phyloP scores from a whole-genome alignment of 257 asterid genomes.

The Jacaranda mimosifolia region DNA sequence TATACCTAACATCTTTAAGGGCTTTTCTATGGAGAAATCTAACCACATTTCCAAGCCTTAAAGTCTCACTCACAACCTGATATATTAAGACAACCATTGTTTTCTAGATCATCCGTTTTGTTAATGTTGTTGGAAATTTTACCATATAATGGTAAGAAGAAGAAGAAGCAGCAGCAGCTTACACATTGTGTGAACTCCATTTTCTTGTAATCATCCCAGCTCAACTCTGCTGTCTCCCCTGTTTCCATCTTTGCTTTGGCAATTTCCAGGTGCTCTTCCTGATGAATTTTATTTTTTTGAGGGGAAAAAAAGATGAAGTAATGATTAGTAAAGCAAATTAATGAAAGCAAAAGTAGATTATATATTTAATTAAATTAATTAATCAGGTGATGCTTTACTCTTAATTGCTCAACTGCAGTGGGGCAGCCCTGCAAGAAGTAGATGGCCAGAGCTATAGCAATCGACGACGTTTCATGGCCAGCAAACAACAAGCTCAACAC shows the following conservation, averaged over 20 bases:
- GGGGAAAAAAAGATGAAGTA: not conserved
- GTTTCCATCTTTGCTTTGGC: constrained; percentile 50
- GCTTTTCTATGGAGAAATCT: constrained; percentile 95
- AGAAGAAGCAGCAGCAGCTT: constrained; percentile 34
- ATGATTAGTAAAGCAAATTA: not conserved
- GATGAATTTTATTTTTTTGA: not conserved
- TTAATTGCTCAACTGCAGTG: constrained; percentile 55
- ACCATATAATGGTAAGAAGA: not conserved
- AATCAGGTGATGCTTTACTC: constrained; percentile 8
- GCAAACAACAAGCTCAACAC: constrained; percentile 85
- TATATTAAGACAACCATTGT: not conserved
- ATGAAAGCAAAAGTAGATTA: not conserved
- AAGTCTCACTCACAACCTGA: constrained; percentile 84
- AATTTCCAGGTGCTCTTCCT: constrained; percentile 79
- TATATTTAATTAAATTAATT: not conserved
- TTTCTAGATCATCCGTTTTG: not conserved
- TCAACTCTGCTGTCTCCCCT: constrained; percentile 58
- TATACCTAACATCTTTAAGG: constrained; percentile 76
- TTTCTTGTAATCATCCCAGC: constrained; percentile 91
- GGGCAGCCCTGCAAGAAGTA: constrained; percentile 81
- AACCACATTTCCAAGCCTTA: constrained; percentile 92
- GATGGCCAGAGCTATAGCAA: constrained; percentile 77
- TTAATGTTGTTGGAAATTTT: not conserved
- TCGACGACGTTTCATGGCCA: constrained; percentile 95
- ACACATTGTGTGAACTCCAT: constrained; percentile 98